Base-by-base conservation (phyloP, 2,329 filamentous ascomycete species). In the Aspergillus awamori region DNA sequence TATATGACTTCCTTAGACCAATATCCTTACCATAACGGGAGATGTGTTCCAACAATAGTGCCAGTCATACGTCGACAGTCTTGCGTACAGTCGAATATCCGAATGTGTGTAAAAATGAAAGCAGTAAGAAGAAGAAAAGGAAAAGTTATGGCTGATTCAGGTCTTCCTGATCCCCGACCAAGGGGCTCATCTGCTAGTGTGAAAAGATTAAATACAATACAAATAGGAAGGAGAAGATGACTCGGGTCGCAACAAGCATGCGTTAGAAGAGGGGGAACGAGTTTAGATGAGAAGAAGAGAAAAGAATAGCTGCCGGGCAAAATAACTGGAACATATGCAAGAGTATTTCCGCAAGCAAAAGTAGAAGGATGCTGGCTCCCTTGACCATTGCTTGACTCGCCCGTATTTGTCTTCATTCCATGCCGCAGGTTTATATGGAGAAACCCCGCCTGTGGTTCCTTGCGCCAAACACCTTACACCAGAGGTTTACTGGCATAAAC, bases 201-300 rank as follows among this genome's bases (percentile, higher is more conserved):
- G 49, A 55, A 58, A 54, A 60, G 63, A 70, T 69, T 72, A 72
- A 69, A 67, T 74, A 72, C 72, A 74, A 68, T 74, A 73, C 69
- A 71, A 63, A 67, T 67, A 51, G 61, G 63, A 67, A 65, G 47
- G 62, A 61, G 60, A 45, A 22, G 24, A 30, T 55, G 53, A 45
- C 15, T 30, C n/a, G 17, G 13, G 26, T 11, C 15, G 38, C 36
- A 45, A 59, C 60, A 49, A 56, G 59, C 51, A 62, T 52, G 57
- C 53, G 60, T 59, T 62, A 65, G 52, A 38, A 59, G 61, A 26
- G 33, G 62, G 65, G 61, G 63, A 65, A 64, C 62, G 66, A 65
- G 58, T 65, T 62, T 53, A 49, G 20, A 58, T 51, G 33, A 60
- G 63, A 62, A 60, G 60, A 54, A 11, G 65, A 60, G 11, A 61